Percentiles rank a stretch among this genome's conserved stretches.
Evolutionary conservation across 768 basidiomycete genomes (phyloP).

Genomic region (Boletus subparvulus): DNA sequence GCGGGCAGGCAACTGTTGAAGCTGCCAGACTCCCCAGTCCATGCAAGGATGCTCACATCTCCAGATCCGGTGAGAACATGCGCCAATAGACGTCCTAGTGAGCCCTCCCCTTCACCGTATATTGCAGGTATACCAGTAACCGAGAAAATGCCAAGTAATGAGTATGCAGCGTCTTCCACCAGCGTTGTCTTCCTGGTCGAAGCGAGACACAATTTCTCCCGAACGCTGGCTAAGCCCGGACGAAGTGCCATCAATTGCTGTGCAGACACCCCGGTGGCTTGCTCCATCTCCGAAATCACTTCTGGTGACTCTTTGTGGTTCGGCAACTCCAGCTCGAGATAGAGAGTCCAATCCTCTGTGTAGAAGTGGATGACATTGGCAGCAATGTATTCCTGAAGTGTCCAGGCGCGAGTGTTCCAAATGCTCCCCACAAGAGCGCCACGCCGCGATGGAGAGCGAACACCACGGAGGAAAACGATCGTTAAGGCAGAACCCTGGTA

Average conservation of each 20-base stretch:
- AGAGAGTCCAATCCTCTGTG: neutral
- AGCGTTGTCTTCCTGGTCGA: neutral
- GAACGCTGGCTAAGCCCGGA: neutral
- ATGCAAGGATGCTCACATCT: neutral
- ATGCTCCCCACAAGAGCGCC: neutral
- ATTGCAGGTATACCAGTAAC: neutral
- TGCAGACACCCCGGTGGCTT: neutral
- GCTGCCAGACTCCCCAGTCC: neutral
- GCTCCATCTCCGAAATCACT: neutral
- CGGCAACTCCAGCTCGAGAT: neutral
- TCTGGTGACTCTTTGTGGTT: neutral
- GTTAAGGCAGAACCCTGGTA: neutral
- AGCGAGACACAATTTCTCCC: neutral
- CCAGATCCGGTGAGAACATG: neutral
- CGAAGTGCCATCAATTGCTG: neutral
- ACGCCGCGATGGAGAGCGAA: neutral
- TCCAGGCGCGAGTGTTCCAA: slow-evolving; percentile 8
- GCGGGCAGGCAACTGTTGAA: neutral
- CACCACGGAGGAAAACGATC: neutral
- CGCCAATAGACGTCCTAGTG: neutral
- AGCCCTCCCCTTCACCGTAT: neutral
- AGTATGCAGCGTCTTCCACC: neutral
- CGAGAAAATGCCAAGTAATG: too few species aligned
- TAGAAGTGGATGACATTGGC: neutral
- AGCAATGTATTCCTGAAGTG: neutral